Conservation (phyloP, 2,329 filamentous ascomycete genomes). For the Exophiala sp. region DNA sequence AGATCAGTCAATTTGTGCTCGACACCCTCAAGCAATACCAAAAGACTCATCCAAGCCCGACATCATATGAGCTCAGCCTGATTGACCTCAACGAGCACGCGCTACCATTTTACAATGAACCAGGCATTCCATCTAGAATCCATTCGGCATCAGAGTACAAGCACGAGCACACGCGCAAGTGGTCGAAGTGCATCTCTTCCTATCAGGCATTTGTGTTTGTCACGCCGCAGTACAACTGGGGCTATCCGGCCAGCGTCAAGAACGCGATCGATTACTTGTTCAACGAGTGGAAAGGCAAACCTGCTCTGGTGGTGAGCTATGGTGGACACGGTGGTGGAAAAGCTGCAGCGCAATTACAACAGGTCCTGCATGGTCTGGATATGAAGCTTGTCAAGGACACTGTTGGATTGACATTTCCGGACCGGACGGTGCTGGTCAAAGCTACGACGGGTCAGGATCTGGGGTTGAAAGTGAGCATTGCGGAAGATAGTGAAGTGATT, state of each 20-base stretch:
- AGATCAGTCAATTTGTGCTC: slow-evolving; percentile 34
- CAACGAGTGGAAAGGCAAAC: slow-evolving; percentile 58
- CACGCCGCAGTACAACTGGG: slow-evolving; percentile 53
- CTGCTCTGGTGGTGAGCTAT: slow-evolving; percentile 53
- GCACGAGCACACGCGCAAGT: slow-evolving; percentile 36
- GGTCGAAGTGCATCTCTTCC: slow-evolving; percentile 36
- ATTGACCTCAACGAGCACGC: slow-evolving; percentile 34
- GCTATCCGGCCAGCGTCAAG: slow-evolving; percentile 54
- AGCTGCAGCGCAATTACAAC: slow-evolving; percentile 35
- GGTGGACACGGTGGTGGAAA: slow-evolving; percentile 45
- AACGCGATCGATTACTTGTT: slow-evolving; percentile 62
- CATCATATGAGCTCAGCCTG: slow-evolving; percentile 27
- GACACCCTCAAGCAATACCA: slow-evolving; percentile 24
- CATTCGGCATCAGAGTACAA: slow-evolving; percentile 33
- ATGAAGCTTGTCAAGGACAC: slow-evolving; percentile 35
- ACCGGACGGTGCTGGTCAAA: slow-evolving; percentile 26
- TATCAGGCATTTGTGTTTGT: slow-evolving; percentile 43
- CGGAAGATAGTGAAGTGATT: background rate
- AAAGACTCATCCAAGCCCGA: background rate
- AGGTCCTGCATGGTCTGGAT: slow-evolving; percentile 35
- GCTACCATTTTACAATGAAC: slow-evolving; percentile 40
- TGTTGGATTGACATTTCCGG: slow-evolving; percentile 32
- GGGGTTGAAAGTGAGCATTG: slow-evolving; percentile 12
- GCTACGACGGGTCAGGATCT: slow-evolving; percentile 30
- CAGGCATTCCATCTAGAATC: slow-evolving; percentile 37